phyloP scores from a whole-genome alignment of 257 asterid species.

The Verbena officinalis region DNA sequence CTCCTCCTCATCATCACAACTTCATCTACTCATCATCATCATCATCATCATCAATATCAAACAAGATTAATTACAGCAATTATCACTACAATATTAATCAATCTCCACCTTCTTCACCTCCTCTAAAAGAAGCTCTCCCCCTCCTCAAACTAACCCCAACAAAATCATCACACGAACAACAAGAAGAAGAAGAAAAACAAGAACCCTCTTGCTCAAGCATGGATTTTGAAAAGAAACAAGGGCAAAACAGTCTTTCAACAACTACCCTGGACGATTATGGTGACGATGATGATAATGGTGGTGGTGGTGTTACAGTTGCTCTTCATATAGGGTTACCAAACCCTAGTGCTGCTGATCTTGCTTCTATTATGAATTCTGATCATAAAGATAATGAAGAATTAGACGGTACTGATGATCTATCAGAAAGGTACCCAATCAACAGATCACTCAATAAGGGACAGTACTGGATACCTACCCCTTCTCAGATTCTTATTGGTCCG shows the following conservation, averaged over 20 bases:
- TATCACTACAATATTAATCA: background rate
- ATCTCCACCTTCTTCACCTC: conserved; percentile 62
- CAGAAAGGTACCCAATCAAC: conserved; percentile 38
- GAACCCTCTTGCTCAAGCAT: conserved; percentile 33
- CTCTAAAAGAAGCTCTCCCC: conserved; percentile 64
- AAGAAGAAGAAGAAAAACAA: conserved; percentile 11
- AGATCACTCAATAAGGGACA: conserved; percentile 79
- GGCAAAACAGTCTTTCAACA: background rate
- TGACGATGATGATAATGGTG: conserved; percentile 28
- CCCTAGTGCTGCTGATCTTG: conserved; percentile 91
- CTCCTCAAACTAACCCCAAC: conserved; percentile 48
- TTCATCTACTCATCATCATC: conserved; percentile 14
- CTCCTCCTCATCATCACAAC: conserved; percentile 31
- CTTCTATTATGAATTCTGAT: conserved; percentile 40
- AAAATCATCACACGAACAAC: conserved; percentile 25
- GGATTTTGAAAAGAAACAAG: conserved; percentile 25
- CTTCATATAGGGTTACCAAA: conserved; percentile 88
- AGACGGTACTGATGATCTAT: conserved; percentile 32
- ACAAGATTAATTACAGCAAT: background rate
- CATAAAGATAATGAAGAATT: conserved; percentile 13
- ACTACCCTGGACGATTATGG: conserved; percentile 15
- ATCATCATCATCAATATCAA: background rate
- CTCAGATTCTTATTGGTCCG: conserved; percentile 96
- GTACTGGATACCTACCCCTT: conserved; percentile 94
- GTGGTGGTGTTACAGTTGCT: conserved; percentile 63